Percentiles rank a stretch among this genome's conserved stretches.
These are phyloP conservation scores for Paratinospora sagittata DNA, from an alignment of 164 flowering plant species.

Conservation along the genomic window DNA sequence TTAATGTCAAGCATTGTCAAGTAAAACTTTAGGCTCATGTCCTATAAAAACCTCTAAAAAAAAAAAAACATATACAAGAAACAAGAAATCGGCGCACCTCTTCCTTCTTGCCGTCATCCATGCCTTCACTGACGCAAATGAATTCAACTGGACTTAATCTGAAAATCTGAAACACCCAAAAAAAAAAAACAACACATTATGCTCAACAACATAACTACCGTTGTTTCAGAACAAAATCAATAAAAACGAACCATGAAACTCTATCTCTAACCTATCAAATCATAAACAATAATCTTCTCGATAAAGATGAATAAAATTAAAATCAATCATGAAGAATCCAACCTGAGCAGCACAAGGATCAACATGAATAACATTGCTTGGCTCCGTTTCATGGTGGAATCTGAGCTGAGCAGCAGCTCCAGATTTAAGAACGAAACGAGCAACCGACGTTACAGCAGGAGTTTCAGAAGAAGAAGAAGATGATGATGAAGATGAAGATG, in stretches of 20 bases:
- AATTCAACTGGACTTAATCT: conserved; percentile 52
- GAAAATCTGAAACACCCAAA: conserved; percentile 43
- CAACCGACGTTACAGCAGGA: conserved; percentile 27
- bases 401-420: conserved; percentile 42
- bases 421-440: conserved; percentile 39
- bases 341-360: conserved; percentile 55
- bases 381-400: conserved; percentile 30
- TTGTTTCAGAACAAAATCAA: not conserved
- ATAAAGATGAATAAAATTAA: too few relatives aligned
- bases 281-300: too few relatives aligned
- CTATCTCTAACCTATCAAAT: not conserved
- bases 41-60: not conserved
- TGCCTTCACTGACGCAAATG: conserved; percentile 46
- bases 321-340: not conserved
- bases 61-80: not conserved
- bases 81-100: conserved; percentile 10
- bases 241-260: not conserved
- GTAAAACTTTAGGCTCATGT: not conserved
- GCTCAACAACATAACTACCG: not conserved
- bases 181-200: not conserved
- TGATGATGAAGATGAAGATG: conserved; percentile 33
- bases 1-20: not conserved
- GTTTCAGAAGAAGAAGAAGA: conserved; percentile 24
- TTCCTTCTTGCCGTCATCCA: conserved; percentile 38
- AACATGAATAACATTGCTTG: conserved; percentile 23